A percentile compares a stretch with the other conserved stretches of the same genome.
phyloP scores from a whole-genome alignment of 257 asterid species.

The Nicotiana noctiflora region DNA sequence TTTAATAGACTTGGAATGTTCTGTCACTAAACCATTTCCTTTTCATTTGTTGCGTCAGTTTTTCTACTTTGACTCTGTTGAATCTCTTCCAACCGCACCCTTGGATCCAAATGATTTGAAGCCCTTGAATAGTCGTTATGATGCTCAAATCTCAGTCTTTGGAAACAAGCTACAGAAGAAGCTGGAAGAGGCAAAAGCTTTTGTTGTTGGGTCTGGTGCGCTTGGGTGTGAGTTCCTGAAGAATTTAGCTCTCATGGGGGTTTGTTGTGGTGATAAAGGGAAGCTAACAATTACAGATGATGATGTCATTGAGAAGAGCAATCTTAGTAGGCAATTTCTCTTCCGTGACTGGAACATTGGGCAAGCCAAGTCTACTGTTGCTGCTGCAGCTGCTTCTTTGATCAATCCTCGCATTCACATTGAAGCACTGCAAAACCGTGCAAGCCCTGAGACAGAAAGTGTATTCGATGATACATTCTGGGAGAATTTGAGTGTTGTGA shows the following conservation, averaged over 20 bases:
- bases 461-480: conserved; percentile 79
- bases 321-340: conserved; percentile 93
- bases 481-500: conserved; percentile 72
- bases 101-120: conserved; percentile 60
- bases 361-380: conserved; percentile 88
- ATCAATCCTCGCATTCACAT: conserved; percentile 60
- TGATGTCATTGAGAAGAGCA: conserved; percentile 93
- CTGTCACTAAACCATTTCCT: neutral
- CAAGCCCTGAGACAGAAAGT: conserved; percentile 77
- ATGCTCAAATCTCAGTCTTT: conserved; percentile 89
- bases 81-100: conserved; percentile 79
- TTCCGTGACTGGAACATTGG: conserved; percentile 96
- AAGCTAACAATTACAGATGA: conserved; percentile 83
- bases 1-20: neutral
- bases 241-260: conserved; percentile 91
- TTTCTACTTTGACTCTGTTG: conserved; percentile 85
- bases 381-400: conserved; percentile 69
- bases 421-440: conserved; percentile 94
- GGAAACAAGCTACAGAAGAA: conserved; percentile 82
- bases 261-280: conserved; percentile 70
- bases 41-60: conserved; percentile 37
- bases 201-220: conserved; percentile 95
- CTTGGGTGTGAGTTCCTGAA: conserved; percentile 91
- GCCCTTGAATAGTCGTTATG: conserved; percentile 84
- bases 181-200: conserved; percentile 66